Evolutionary conservation across 805 yeast species (phyloP), one percentile per base, ranked within the genome.

Genomic region (Candida awuae): DNA sequence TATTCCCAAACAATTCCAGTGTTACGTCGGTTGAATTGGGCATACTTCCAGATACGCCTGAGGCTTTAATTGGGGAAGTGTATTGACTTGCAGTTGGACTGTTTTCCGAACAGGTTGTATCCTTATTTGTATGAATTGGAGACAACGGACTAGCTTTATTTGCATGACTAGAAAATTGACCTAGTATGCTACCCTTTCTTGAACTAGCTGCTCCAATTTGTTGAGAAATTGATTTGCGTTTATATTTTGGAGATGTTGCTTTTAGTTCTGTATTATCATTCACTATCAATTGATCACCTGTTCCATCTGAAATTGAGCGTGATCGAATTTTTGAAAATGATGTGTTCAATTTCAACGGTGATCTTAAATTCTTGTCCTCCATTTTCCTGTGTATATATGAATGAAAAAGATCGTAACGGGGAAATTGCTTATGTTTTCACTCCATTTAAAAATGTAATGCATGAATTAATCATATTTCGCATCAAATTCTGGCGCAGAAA

Each of bases 31-130:
- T 17, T 12, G 30, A 8, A 9, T 30, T 22, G 8, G 38, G 38
- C n/a, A 25, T 5, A 20, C 38, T 34, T 5, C 29, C 38, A 9
- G 42, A 31, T 6, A 39, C 34, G 4, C 42, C 42, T 9, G 42
- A 39, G 4, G 30, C 42, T 35, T 34, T 39, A 13, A 39, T 18
- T 2, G 42, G 42, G 3, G 42, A 39, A 8, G 38, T 8, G 6
- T 34, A 10, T 6, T 28, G 12, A n/a, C 15, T 12, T 15, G 13
- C 9, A 15, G 17, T 22, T 16, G 35, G 38, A 20, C 31, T 34
- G 16, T 34, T 39, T 16, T 33, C 37, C 5, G 38, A 37, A 34
- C 42, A 34, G 5, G 23, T n/a, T 34, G 30, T 39, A 9, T 36
- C 42, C 34, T 38, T 38, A 16, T 21, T 15, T 9, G 14, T 16